phyloP scores from a whole-genome alignment of 768 basidiomycete species.

The Hortiboletus flavorubellus region DNA sequence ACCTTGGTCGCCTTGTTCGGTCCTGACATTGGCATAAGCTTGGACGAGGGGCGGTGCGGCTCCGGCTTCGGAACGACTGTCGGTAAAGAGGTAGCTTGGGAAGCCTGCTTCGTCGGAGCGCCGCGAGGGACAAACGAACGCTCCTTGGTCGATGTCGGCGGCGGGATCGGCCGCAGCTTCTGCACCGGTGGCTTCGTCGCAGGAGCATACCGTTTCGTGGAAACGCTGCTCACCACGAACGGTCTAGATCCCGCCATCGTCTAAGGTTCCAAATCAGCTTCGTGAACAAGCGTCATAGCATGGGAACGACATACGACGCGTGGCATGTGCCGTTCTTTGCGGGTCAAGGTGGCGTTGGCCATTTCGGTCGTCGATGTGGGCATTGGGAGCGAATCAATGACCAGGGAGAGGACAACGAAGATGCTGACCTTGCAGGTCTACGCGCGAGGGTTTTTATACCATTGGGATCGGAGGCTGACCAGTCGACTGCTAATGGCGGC shows the following conservation, averaged over 20 bases:
- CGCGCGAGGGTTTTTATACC: not conserved
- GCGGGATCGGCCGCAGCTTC: not conserved
- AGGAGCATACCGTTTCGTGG: not conserved
- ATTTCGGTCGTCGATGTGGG: not conserved
- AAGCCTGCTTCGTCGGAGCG: not conserved
- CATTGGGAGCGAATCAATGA: not conserved
- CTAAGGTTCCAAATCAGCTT: not conserved
- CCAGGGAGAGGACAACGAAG: not conserved
- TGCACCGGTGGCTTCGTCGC: not conserved
- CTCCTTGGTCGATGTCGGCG: not conserved
- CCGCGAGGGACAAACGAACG: not conserved
- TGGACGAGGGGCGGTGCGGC: not conserved
- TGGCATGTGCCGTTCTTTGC: not conserved
- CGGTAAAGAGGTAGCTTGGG: not conserved
- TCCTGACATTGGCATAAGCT: not conserved
- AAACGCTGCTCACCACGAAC: constrained; percentile 9
- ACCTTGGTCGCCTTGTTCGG: not conserved
- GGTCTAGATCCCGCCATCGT: not conserved
- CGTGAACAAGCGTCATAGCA: not conserved
- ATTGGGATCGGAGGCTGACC: not conserved
- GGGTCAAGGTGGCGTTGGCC: not conserved
- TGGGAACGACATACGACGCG: not conserved
- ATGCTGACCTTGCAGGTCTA: not conserved
- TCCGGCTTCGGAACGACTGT: not conserved
- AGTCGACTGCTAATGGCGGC: not conserved